Base-by-base conservation (phyloP, 139 green algal genomes). In the Chlorella ohadii region DNA sequence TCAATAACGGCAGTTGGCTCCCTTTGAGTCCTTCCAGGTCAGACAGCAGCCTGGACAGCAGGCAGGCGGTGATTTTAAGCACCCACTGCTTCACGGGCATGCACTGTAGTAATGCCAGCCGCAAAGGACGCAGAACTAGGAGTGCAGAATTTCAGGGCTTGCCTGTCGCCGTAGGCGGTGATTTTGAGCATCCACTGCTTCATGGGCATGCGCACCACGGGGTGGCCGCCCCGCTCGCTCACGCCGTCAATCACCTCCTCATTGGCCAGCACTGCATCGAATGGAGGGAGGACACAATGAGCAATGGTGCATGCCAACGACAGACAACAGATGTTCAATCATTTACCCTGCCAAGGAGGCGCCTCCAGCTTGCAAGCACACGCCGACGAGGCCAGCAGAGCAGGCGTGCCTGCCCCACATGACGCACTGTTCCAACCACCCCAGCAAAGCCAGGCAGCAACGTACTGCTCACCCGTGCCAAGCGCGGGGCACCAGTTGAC, bases 41-140 rank as follows among this genome's bases (percentile, higher is more conserved):
- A n/a, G n/a, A n/a, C n/a, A n/a, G n/a, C n/a, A n/a, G n/a, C n/a
- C n/a, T n/a, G n/a, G n/a, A n/a, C n/a, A n/a, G n/a, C 44, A 51
- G 44, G 44, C 44, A 51, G 44, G 44, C 89, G 0, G 97, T 99
- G 92, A 99, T 99, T 25, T 89, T 88, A 72, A 99, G 92, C 96
- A 99, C 99, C 97, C 97, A 99, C 90, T 98, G 97, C 85, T 94
- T 96, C 97, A 99, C 98, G 56, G 97, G 95, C 90, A 98, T 93
- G 65, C 97, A n/a, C n/a, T n/a, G n/a, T n/a, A n/a, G n/a, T n/a
- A n/a, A n/a, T n/a, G n/a, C n/a, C n/a, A n/a, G n/a, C n/a, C n/a
- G n/a, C n/a, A n/a, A n/a, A n/a, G n/a, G n/a, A n/a, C n/a, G n/a
- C n/a, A n/a, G n/a, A n/a, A n/a, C n/a, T n/a, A n/a, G n/a, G n/a